phyloP scores from a whole-genome alignment of 345 rosid species.

The Arabidopsis thaliana region TAIR10.1 NC_003070.9:3687501-3688000 shows the following conservation, averaged over 20 bases:
- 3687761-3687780: slow-evolving; percentile 52
- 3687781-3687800: slow-evolving; percentile 55
- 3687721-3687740: slow-evolving; percentile 61
- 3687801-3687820: slow-evolving; percentile 43
- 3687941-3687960: slow-evolving; percentile 50
- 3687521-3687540: slow-evolving; percentile 42
- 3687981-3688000: slow-evolving; percentile 48
- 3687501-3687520: slow-evolving; percentile 40
- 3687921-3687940: slow-evolving; percentile 53
- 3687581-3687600: slow-evolving; percentile 59
- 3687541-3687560: slow-evolving; percentile 48
- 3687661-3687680: slow-evolving; percentile 22
- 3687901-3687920: slow-evolving; percentile 60
- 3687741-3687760: slow-evolving; percentile 51
- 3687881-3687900: slow-evolving; percentile 59
- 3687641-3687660: not conserved
- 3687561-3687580: slow-evolving; percentile 49
- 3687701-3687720: slow-evolving; percentile 60
- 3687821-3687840: slow-evolving; percentile 57
- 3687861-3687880: slow-evolving; percentile 50
- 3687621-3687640: slow-evolving; percentile 27
- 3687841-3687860: slow-evolving; percentile 50
- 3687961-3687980: slow-evolving; percentile 51
- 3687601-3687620: slow-evolving; percentile 27
- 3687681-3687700: slow-evolving; percentile 49